Percentiles rank a stretch among this genome's conserved stretches.
phyloP scores from a whole-genome alignment of 192 early-diverging fungal genomes.

The Spizellomyces sp. region DNA sequence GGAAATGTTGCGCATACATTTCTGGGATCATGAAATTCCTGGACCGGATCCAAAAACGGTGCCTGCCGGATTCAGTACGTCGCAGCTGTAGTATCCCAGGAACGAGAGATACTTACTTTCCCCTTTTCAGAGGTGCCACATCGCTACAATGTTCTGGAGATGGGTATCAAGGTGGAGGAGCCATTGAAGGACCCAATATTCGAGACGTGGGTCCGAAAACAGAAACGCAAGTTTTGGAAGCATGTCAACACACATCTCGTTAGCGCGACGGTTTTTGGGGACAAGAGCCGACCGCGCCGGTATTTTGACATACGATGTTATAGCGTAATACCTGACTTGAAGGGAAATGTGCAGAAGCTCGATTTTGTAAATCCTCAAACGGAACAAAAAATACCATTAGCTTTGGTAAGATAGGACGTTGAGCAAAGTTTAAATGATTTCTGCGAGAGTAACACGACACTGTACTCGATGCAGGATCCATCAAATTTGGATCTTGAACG shows the following conservation, averaged over 20 bases:
- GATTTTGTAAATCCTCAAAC: no score
- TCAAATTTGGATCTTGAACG: no score
- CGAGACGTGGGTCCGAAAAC: slow-evolving; percentile 16
- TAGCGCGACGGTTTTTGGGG: slow-evolving; percentile 16
- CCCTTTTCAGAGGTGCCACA: slow-evolving; percentile 9
- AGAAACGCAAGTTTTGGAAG: background rate
- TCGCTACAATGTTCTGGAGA: slow-evolving; percentile 16
- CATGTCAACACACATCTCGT: slow-evolving; percentile 4
- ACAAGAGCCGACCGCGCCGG: background rate
- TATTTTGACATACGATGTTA: slow-evolving; percentile 12
- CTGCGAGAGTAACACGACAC: no score
- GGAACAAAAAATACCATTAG: no score
- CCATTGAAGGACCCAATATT: background rate
- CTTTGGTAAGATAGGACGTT: no score
- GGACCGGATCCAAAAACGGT: slow-evolving; percentile 26
- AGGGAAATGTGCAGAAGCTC: no score
- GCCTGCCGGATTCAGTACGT: slow-evolving; percentile 17
- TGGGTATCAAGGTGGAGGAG: slow-evolving; percentile 4
- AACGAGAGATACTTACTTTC: background rate
- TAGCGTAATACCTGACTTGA: slow-evolving; percentile 7
- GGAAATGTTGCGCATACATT: slow-evolving; percentile 1
- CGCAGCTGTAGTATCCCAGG: background rate
- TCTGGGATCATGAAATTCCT: slow-evolving; percentile 19
- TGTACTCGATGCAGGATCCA: no score
- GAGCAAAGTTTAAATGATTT: no score